These are phyloP conservation scores for Biscogniauxia sp. DNA, from an alignment of 2,329 filamentous ascomycete genomes.

Conservation along the genomic window DNA sequence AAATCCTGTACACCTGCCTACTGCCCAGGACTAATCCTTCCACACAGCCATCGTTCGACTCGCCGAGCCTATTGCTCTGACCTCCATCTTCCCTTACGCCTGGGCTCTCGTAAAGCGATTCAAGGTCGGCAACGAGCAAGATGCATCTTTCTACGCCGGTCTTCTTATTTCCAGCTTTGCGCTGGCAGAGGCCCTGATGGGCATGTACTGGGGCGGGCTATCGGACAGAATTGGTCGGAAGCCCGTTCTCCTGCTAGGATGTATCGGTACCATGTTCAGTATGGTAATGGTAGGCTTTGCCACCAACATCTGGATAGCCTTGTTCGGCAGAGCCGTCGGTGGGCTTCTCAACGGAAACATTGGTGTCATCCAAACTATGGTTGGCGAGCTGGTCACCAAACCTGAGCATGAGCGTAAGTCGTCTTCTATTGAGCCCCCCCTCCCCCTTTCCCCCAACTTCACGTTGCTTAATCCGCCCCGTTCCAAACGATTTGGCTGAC, in stretches of 20 bases:
- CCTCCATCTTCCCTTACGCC: slow-evolving; percentile 89
- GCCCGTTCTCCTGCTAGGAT: slow-evolving; percentile 78
- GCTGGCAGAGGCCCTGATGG: slow-evolving; percentile 76
- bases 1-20: neutral
- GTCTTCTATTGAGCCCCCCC: slow-evolving; percentile 33
- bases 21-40: slow-evolving; percentile 2
- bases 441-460: too few relatives aligned
- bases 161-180: slow-evolving; percentile 85
- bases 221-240: slow-evolving; percentile 84
- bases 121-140: slow-evolving; percentile 65
- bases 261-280: slow-evolving; percentile 76
- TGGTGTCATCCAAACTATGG: slow-evolving; percentile 89
- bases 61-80: slow-evolving; percentile 88
- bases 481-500: slow-evolving; percentile 16
- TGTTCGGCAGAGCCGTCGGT: slow-evolving; percentile 72
- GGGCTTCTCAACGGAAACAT: slow-evolving; percentile 90
- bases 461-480: neutral
- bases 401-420: slow-evolving; percentile 81
- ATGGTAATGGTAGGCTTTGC: slow-evolving; percentile 82
- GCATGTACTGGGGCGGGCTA: slow-evolving; percentile 83
- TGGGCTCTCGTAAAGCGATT: slow-evolving; percentile 80
- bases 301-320: slow-evolving; percentile 78
- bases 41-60: slow-evolving; percentile 80
- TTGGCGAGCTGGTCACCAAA: slow-evolving; percentile 79
- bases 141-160: slow-evolving; percentile 86